Conservation (phyloP, 768 basidiomycete genomes). For the Artomyces pyxidatus region DNA sequence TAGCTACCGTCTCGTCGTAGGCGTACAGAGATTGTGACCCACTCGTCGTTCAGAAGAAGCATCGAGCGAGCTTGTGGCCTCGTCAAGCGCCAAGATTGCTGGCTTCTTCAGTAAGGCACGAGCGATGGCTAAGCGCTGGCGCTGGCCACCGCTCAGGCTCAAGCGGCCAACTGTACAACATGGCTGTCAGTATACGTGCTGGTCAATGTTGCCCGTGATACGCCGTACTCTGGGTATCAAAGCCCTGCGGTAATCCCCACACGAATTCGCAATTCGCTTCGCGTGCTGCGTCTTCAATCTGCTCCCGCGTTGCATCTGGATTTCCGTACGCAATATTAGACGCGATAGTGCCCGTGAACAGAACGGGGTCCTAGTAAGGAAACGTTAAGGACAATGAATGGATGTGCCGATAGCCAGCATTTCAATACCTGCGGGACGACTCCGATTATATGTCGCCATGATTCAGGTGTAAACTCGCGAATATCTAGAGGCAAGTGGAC, state of each 20-base stretch:
- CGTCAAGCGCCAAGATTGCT: constrained; percentile 79
- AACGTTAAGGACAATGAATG: no score
- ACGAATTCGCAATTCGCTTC: constrained; percentile 96
- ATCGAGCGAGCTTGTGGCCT: constrained; percentile 84
- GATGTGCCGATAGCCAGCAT: no score
- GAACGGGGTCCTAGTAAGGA: constrained; percentile 54
- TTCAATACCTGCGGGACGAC: constrained; percentile 74
- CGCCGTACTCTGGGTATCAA: constrained; percentile 80
- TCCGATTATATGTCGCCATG: constrained; percentile 84
- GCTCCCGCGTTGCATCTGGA: constrained; percentile 61
- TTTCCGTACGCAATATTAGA: constrained; percentile 92
- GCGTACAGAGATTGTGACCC: constrained; percentile 13
- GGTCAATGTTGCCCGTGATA: background rate
- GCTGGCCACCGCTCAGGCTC: constrained; percentile 71
- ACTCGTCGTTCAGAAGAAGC: constrained; percentile 83
- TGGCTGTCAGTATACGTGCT: background rate
- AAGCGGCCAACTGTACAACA: constrained; percentile 50
- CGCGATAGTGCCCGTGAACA: constrained; percentile 91
- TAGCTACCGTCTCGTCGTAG: background rate
- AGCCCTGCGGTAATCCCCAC: constrained; percentile 89
- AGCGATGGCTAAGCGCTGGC: constrained; percentile 76
- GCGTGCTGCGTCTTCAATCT: constrained; percentile 82
- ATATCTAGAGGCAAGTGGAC: constrained; percentile 49
- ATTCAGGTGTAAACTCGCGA: constrained; percentile 72
- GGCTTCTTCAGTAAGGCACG: constrained; percentile 87